phyloP scores from a whole-genome alignment of 2,329 filamentous ascomycete genomes.

The Zelopaecilomyces penicillatus region DNA sequence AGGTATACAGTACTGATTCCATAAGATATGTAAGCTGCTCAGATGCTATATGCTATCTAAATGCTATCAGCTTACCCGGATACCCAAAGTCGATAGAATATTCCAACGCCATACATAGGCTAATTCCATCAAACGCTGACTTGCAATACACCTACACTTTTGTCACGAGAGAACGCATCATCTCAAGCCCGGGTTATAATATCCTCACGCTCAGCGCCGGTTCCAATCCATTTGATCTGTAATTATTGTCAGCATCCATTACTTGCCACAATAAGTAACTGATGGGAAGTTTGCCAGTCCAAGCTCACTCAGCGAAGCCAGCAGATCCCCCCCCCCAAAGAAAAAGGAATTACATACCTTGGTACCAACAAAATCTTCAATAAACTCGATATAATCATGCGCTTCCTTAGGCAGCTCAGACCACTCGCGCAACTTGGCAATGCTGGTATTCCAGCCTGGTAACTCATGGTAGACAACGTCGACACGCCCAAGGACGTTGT shows the following conservation, averaged over 20 bases:
- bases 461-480: slow-evolving; percentile 62
- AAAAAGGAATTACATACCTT: slow-evolving; percentile 26
- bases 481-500: slow-evolving; percentile 46
- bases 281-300: background rate
- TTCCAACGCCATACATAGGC: no score
- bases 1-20: no score
- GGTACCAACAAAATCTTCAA: slow-evolving; percentile 58
- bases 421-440: slow-evolving; percentile 50
- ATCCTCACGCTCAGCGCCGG: slow-evolving; percentile 55
- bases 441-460: slow-evolving; percentile 60
- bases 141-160: no score
- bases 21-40: no score
- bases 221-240: slow-evolving; percentile 54
- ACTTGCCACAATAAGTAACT: no score
- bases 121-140: no score
- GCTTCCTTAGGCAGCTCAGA: slow-evolving; percentile 57
- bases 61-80: no score
- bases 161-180: no score
- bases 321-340: slow-evolving; percentile 6
- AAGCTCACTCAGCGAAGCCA: slow-evolving; percentile 7
- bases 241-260: background rate
- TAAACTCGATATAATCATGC: slow-evolving; percentile 56
- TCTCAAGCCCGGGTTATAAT: slow-evolving; percentile 37
- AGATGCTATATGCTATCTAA: no score
- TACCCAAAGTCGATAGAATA: no score